A percentile compares a stretch with the other conserved stretches of the same genome.
Evolutionary conservation across 441 rosid genomes (phyloP).

Genomic region (Iberis amara): DNA sequence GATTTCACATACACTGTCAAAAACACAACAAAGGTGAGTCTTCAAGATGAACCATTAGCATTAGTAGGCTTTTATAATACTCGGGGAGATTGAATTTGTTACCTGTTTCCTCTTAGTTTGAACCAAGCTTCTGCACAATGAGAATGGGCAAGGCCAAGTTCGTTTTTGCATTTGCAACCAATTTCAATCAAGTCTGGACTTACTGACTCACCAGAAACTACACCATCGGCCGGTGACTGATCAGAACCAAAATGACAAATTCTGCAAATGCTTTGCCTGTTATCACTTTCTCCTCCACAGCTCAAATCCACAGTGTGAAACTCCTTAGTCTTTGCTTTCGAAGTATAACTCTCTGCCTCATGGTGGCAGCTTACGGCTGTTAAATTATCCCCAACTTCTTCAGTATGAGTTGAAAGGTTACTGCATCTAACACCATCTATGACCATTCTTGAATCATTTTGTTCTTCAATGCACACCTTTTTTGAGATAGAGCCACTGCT

Average conservation of each 20-base stretch:
- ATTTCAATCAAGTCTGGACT: slow-evolving; percentile 51
- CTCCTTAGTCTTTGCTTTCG: slow-evolving; percentile 36
- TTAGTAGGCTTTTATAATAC: background rate
- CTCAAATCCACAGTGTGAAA: slow-evolving; percentile 42
- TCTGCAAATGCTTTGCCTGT: slow-evolving; percentile 60
- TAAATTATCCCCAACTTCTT: slow-evolving; percentile 30
- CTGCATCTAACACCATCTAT: slow-evolving; percentile 33
- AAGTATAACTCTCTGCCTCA: slow-evolving; percentile 35
- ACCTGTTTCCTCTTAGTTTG: slow-evolving; percentile 89
- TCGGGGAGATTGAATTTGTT: slow-evolving; percentile 13
- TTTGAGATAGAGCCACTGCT: slow-evolving; percentile 26
- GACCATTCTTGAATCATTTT: slow-evolving; percentile 19
- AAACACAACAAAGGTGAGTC: slow-evolving; percentile 6
- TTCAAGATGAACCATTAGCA: too few relatives aligned
- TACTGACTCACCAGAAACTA: slow-evolving; percentile 21
- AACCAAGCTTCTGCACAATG: slow-evolving; percentile 92
- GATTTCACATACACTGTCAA: slow-evolving; percentile 29
- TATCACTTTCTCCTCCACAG: slow-evolving; percentile 33
- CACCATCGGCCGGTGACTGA: slow-evolving; percentile 24
- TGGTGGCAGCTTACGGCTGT: slow-evolving; percentile 30
- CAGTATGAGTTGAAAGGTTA: slow-evolving; percentile 24
- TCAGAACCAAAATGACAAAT: slow-evolving; percentile 75
- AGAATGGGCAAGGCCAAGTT: slow-evolving; percentile 69
- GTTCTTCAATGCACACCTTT: slow-evolving; percentile 24
- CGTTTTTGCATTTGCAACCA: slow-evolving; percentile 88